A percentile compares a stretch with the other conserved stretches of the same genome.
Evolutionary conservation across 208 protist species (phyloP).

Genomic region (Plasmodiophora brassicae): DNA sequence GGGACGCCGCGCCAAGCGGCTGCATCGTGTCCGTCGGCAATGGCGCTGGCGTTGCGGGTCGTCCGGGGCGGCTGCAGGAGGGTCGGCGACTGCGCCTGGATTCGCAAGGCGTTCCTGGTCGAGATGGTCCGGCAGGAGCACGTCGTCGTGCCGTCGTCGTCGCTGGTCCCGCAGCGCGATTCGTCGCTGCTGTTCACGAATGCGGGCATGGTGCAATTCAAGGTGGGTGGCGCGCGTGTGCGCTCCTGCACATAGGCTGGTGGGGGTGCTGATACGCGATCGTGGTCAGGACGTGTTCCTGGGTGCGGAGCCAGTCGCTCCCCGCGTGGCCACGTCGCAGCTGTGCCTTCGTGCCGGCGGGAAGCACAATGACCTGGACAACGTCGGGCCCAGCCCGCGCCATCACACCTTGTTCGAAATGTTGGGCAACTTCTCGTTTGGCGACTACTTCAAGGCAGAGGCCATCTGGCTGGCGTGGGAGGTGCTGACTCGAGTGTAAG

Average conservation of each 20-base stretch:
- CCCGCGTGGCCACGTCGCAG: slow-evolving; percentile 30
- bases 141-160: neutral
- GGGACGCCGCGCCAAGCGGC: too few relatives aligned
- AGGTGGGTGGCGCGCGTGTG: neutral
- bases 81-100: too few relatives aligned
- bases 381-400: slow-evolving; percentile 52
- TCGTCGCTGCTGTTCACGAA: slow-evolving; percentile 39
- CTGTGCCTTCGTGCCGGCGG: slow-evolving; percentile 44
- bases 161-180: neutral
- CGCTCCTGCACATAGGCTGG: neutral
- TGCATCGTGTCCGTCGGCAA: too few relatives aligned
- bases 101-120: too few relatives aligned
- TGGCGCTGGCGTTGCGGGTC: too few relatives aligned
- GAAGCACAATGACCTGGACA: slow-evolving; percentile 64
- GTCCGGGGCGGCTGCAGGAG: too few relatives aligned
- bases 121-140: too few relatives aligned
- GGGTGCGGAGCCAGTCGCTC: neutral
- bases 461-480: slow-evolving; percentile 58
- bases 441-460: slow-evolving; percentile 56
- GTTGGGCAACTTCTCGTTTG: slow-evolving; percentile 63
- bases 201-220: slow-evolving; percentile 54
- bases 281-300: neutral
- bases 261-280: neutral
- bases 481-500: slow-evolving; percentile 48
- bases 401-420: slow-evolving; percentile 67